Conservation (phyloP, 225 moss, liverwort and hornwort species). For the Marchantia paleacea region DNA sequence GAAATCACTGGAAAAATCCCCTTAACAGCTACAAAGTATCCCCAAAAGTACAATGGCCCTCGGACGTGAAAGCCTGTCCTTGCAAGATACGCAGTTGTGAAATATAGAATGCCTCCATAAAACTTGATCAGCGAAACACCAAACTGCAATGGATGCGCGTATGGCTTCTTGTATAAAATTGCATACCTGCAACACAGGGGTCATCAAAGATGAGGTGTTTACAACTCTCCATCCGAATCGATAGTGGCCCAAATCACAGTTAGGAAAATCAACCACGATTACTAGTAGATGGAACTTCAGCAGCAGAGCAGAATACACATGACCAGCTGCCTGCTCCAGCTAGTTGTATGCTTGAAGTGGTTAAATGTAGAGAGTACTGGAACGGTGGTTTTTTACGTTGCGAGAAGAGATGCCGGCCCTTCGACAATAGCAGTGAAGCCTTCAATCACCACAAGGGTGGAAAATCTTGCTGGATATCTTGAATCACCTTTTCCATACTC, state of each 20-base stretch:
- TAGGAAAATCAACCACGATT: not conserved
- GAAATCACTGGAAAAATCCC: conserved; percentile 54
- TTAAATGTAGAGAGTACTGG: too few relatives aligned
- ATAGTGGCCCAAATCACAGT: not conserved
- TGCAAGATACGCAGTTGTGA: conserved; percentile 31
- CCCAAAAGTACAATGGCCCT: conserved; percentile 52
- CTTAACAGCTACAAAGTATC: conserved; percentile 55
- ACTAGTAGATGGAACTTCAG: too few relatives aligned
- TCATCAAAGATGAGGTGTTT: too few relatives aligned
- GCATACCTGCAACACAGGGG: conserved; percentile 48
- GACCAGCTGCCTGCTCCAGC: too few relatives aligned
- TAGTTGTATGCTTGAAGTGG: too few relatives aligned
- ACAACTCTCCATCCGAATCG: not conserved
- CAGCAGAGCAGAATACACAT: not conserved
- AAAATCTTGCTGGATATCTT: conserved; percentile 65
- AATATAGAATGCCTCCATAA: conserved; percentile 61
- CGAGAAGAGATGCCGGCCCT: too few relatives aligned
- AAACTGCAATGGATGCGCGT: conserved; percentile 50
- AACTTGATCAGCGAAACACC: conserved; percentile 50
- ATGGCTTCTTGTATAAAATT: conserved; percentile 40
- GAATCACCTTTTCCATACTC: conserved; percentile 94
- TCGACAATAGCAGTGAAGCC: conserved; percentile 74
- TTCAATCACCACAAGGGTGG: conserved; percentile 68
- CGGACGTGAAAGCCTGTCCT: conserved; percentile 43
- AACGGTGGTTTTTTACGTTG: conserved; percentile 42